Evolutionary conservation across 495 filamentous ascomycete species (phyloP), one percentile per base, ranked within the genome.

Genomic region (Tuber aestivum): DNA sequence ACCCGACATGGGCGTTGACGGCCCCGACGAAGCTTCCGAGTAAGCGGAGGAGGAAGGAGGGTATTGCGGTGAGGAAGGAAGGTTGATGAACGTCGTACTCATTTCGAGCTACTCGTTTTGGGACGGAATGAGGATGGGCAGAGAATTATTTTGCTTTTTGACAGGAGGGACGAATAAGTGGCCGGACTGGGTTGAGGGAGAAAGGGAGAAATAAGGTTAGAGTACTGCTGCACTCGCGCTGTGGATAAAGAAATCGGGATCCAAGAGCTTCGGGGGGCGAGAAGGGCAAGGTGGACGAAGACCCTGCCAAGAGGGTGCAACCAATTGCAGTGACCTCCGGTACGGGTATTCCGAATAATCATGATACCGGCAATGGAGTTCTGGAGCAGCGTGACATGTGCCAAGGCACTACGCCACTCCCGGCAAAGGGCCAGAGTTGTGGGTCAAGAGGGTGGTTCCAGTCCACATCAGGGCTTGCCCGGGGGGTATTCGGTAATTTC

Each of bases 1-100:
- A 20, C 81, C 80, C 0, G 81, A 83, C 78, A 83, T 81, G 70
- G 81, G 81, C 35, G 81, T 83, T 7, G 78, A 73, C 0, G 81
- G 81, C 12, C 73, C 73, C 21, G 81, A 83, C 8, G 45, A 41
- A 38, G 56, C 9, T 38, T 75, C 78, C 0, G 72, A 74, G 45
- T 44, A 69, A 16, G 74, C 27, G n/a, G 32, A 20, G 32, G 72
- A 32, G 32, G 41, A 71, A 41, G 70, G 44, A 45, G 41, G 71
- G 50, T 32, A 70, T 61, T 65, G 70, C 40, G 45, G 50, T 6
- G 79, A 42, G 27, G 75, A 69, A 20, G 78, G 79, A 3, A 80
- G 71, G 69, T 75, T 76, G 3, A 76, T 40, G 65, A 77, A 69
- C 72, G 74, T 79, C 20, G 78, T 48, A 42, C 69, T 79, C 78